Conservation (phyloP, 352 stramenopile genomes). For the Pythium inflatum region DNA sequence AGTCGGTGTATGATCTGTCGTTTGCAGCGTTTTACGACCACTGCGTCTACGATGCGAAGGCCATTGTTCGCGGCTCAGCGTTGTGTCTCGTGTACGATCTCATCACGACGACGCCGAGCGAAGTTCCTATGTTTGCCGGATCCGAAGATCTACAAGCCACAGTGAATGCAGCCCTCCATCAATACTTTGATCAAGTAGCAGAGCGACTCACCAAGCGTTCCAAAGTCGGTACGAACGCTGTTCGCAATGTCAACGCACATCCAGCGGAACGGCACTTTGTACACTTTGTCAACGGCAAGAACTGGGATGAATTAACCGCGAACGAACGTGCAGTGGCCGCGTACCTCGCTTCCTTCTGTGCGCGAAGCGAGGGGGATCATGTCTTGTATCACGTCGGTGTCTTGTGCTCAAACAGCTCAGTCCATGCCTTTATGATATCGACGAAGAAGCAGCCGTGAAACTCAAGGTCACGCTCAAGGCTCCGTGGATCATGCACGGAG, state of each 20-base stretch:
- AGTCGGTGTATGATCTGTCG: no score
- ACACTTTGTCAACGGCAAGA: background rate
- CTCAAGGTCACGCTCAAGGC: background rate
- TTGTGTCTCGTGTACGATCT: conserved; percentile 7
- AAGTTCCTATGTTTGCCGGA: background rate
- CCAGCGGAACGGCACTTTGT: background rate
- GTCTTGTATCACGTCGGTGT: background rate
- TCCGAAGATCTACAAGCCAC: background rate
- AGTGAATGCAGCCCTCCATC: background rate
- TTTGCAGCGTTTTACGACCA: background rate
- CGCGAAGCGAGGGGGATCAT: background rate
- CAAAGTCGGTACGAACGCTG: background rate
- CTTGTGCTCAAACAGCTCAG: background rate
- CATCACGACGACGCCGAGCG: background rate
- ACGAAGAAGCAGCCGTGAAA: background rate
- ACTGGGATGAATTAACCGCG: background rate
- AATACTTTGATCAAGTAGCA: background rate
- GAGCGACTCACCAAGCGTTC: background rate
- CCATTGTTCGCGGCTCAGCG: background rate
- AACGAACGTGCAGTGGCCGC: background rate
- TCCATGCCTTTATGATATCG: background rate
- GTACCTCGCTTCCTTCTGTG: background rate
- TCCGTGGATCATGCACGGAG: background rate
- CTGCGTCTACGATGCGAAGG: background rate
- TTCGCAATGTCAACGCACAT: background rate